These are phyloP conservation scores for Firmiana major DNA, from an alignment of 345 rosid species.

Conservation along the genomic window DNA sequence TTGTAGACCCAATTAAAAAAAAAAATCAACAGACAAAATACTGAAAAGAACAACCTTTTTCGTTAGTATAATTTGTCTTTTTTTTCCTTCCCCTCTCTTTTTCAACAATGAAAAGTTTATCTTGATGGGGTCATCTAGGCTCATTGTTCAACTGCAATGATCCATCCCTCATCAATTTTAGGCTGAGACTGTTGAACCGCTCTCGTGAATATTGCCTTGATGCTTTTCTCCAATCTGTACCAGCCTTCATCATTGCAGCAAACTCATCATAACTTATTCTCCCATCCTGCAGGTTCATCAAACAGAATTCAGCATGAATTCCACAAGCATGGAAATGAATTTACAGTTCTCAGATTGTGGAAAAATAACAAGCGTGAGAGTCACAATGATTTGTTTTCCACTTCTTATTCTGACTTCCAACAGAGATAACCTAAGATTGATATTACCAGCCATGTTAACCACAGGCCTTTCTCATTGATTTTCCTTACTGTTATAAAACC, in stretches of 20 bases:
- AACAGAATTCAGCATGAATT: background rate
- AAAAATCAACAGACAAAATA: background rate
- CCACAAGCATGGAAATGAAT: background rate
- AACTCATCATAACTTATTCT: constrained; percentile 87
- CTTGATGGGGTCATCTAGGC: constrained; percentile 24
- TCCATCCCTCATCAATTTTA: constrained; percentile 72
- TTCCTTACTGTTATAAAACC: background rate
- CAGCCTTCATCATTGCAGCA: constrained; percentile 90
- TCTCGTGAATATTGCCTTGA: constrained; percentile 93
- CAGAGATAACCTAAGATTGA: background rate
- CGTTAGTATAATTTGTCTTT: background rate
- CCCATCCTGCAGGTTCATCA: constrained; percentile 59
- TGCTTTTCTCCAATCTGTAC: constrained; percentile 98
- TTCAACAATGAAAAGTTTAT: constrained; percentile 1
- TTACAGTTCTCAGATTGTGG: background rate
- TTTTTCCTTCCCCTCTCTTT: background rate
- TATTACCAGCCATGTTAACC: background rate
- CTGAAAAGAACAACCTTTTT: background rate
- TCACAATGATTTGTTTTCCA: background rate
- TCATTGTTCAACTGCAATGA: constrained; percentile 47
- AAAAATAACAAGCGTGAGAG: background rate
- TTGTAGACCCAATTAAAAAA: background rate
- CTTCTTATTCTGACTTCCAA: background rate
- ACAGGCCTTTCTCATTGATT: background rate
- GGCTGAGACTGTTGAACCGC: constrained; percentile 83